Base-by-base conservation (phyloP, 169 alveolate genomes). In the Plasmodium vivax region DNA sequence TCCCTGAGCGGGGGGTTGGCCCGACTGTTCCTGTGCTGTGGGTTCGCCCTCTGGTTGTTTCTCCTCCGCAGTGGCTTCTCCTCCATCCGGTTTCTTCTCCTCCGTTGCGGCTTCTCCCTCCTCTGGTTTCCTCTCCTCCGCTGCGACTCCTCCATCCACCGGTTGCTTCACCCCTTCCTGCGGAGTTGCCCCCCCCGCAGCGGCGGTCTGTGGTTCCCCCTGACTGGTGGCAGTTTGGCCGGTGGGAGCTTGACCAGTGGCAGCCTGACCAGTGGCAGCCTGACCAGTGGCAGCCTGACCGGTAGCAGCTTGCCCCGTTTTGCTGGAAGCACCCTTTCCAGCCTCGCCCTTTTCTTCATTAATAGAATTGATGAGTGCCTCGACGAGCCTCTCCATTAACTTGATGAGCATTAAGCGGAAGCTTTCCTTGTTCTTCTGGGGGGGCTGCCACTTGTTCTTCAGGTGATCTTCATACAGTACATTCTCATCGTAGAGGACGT, bases 401-500 rank as follows among this genome's bases (percentile, higher is more conserved):
- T 80, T 80, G 72, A 80, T 38, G 45, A 80, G 16, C 23, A 19
- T 16, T 43, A 80, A 36, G 19, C 19, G 27, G 32, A 80, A 43
- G 9, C 27, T 4, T n/a, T 5, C n/a, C 56, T n/a, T 32, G 7
- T 32, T 41, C 58, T 47, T 82, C 10, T 58, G 43, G 8, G 19
- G 32, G n/a, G 16, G 9, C n/a, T 84, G 41, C n/a, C 14, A 27
- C 4, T 23, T 84, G 14, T 38, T 27, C 27, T 56, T 71, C 30
- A 73, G 51, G 32, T 47, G 27, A 71, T 54, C 47, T 10, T 87
- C 87, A 23, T 87, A 87, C 43, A 87, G 68, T 16, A 79, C 36
- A 1, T 87, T 34, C 68, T 87, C 88, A 54, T 79, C 73, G 77
- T 74, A 38, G 16, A 87, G 71, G 27, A 87, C 93, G 68, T 87